Conservation (phyloP, 2,329 filamentous ascomycete genomes). For the Colletotrichum lupini region DNA sequence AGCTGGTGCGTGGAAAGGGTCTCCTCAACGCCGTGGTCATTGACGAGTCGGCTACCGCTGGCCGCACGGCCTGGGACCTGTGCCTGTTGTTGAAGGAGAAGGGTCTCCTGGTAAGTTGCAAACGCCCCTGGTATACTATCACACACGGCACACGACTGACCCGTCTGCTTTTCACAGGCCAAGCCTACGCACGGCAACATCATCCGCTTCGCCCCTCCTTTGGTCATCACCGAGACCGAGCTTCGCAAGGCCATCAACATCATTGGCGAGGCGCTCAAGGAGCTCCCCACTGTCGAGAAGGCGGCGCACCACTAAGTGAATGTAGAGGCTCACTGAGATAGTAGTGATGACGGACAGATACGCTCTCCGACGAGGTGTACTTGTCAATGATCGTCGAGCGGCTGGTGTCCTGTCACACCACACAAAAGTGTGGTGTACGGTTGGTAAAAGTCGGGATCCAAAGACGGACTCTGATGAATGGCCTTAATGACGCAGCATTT, state of each 20-base stretch:
- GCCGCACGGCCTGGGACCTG: constrained; percentile 93
- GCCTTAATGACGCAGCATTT: neutral
- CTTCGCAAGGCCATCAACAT: constrained; percentile 81
- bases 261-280: constrained; percentile 83
- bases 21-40: constrained; percentile 96
- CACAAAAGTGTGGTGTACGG: neutral
- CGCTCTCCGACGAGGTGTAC: neutral
- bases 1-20: constrained; percentile 88
- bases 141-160: constrained; percentile 30
- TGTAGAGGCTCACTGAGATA: neutral
- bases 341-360: neutral
- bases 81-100: constrained; percentile 96
- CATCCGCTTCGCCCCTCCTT: constrained; percentile 94
- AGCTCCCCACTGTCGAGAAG: constrained; percentile 74
- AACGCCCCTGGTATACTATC: neutral
- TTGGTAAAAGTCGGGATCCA: constrained; percentile 13
- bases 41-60: constrained; percentile 86
- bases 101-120: constrained; percentile 81
- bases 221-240: constrained; percentile 92
- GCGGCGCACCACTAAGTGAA: constrained; percentile 48
- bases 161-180: constrained; percentile 67
- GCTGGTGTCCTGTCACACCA: constrained; percentile 17
- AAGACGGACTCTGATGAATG: neutral
- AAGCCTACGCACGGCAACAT: constrained; percentile 99
- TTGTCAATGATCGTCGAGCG: neutral